Evolutionary conservation across 2,329 filamentous ascomycete species (phyloP), one percentile per base, ranked within the genome.

Genomic region (Xenoacremonium recifei): DNA sequence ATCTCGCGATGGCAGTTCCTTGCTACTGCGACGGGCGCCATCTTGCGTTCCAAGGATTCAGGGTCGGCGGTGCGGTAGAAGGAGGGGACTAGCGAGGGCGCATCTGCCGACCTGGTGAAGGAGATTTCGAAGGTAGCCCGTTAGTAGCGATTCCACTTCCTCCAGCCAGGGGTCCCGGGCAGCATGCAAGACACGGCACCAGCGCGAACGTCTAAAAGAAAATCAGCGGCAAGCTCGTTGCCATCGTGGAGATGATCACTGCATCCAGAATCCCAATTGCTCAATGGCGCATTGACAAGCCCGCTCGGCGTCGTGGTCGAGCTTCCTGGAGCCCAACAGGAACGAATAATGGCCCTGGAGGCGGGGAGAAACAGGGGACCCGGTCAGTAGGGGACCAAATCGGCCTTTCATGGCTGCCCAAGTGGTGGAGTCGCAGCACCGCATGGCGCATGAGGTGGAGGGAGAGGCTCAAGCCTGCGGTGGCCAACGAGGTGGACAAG

Each of bases 1-100:
- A 16, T 20, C 30, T 15, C 18, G 39, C 33, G 34, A 38, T 42
- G 35, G 21, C 25, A 53, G 50, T 49, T 54, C 48, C 46, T 54
- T 52, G 45, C 37, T 47, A 43, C 29, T 39, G 44, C 39, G 23
- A 39, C 51, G 6, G 10, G 29, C 23, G 9, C 23, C 23, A 13
- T 7, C 13, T 27, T 27, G 23, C 23, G 13, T 27, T 13, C 23
- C 7, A 32, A 15, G 15, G 9, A 32, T 11, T 16, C 29, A 32
- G 29, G 10, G 29, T 10, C 15, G 15, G 29, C 15, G 10, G 10
- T 16, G 29, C 29, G n/a, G n/a, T n/a, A n/a, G n/a, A n/a, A n/a
- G n/a, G n/a, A n/a, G n/a, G n/a, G n/a, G n/a, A n/a, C n/a, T n/a
- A n/a, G n/a, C n/a, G n/a, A n/a, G n/a, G n/a, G n/a, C n/a, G n/a